Evolutionary conservation across 805 yeast genomes (phyloP).

Genomic region (Candida sithepensis): DNA sequence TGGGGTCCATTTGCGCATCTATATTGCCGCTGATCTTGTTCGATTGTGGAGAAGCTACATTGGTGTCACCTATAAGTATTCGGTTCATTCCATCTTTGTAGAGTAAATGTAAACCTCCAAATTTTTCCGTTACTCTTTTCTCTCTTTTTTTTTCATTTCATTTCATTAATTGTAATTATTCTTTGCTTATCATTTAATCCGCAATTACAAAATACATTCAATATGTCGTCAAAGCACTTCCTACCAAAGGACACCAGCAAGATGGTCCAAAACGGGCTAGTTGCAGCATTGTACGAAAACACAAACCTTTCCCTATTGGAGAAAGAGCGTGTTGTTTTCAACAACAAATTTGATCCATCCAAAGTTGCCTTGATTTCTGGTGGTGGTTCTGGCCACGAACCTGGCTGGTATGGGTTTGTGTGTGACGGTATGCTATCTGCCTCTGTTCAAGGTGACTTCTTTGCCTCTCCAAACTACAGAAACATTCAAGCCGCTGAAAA

Average conservation of each 20-base stretch:
- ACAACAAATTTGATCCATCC: slow-evolving; percentile 25
- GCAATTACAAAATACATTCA: neutral
- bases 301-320: slow-evolving; percentile 34
- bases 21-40: too few relatives aligned
- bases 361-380: slow-evolving; percentile 36
- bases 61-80: too few relatives aligned
- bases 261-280: slow-evolving; percentile 36
- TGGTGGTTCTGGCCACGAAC: slow-evolving; percentile 44
- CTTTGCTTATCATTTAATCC: too few relatives aligned
- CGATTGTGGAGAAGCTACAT: too few relatives aligned
- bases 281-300: slow-evolving; percentile 38
- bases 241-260: slow-evolving; percentile 33
- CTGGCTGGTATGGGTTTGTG: slow-evolving; percentile 39
- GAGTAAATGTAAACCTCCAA: too few relatives aligned
- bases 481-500: slow-evolving; percentile 37
- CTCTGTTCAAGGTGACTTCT: slow-evolving; percentile 39
- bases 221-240: slow-evolving; percentile 40
- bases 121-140: too few relatives aligned
- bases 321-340: slow-evolving; percentile 37
- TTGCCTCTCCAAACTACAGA: slow-evolving; percentile 38
- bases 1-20: too few relatives aligned
- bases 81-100: too few relatives aligned
- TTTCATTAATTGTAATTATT: too few relatives aligned
- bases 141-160: too few relatives aligned
- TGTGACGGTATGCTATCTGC: slow-evolving; percentile 37